A percentile compares a stretch with the other conserved stretches of the same genome.
These are phyloP conservation scores for Solanum arcanum DNA, from an alignment of 257 asterid species.

Conservation along the genomic window DNA sequence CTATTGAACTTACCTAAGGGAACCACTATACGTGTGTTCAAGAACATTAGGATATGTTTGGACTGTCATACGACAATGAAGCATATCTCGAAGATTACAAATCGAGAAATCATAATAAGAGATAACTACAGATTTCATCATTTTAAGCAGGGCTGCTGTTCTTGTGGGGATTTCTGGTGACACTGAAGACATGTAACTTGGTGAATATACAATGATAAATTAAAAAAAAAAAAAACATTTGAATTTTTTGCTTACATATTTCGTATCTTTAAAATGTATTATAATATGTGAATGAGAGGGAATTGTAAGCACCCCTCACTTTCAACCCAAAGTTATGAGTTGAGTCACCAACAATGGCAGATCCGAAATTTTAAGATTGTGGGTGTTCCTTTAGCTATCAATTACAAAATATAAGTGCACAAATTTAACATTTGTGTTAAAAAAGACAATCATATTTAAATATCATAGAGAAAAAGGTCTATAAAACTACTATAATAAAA, in stretches of 20 bases:
- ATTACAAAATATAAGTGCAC: too few species aligned
- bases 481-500: too few species aligned
- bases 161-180: slow-evolving; percentile 18
- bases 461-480: too few species aligned
- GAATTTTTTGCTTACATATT: neutral
- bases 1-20: slow-evolving; percentile 4
- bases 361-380: too few species aligned
- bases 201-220: neutral
- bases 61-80: slow-evolving; percentile 11
- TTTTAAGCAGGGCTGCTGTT: slow-evolving; percentile 14
- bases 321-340: neutral
- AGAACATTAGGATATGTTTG: slow-evolving; percentile 12
- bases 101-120: slow-evolving; percentile 2
- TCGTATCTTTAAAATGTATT: neutral
- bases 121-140: slow-evolving; percentile 19
- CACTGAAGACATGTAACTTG: neutral
- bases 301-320: neutral
- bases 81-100: neutral
- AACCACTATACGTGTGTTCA: slow-evolving; percentile 6
- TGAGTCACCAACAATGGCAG: neutral
- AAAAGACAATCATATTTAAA: too few species aligned
- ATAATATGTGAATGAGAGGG: neutral
- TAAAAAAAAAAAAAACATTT: too few species aligned
- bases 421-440: too few species aligned
- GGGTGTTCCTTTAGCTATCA: too few species aligned